phyloP scores from a whole-genome alignment of 2,329 filamentous ascomycete species.

The Stachybotrys echinatus region DNA sequence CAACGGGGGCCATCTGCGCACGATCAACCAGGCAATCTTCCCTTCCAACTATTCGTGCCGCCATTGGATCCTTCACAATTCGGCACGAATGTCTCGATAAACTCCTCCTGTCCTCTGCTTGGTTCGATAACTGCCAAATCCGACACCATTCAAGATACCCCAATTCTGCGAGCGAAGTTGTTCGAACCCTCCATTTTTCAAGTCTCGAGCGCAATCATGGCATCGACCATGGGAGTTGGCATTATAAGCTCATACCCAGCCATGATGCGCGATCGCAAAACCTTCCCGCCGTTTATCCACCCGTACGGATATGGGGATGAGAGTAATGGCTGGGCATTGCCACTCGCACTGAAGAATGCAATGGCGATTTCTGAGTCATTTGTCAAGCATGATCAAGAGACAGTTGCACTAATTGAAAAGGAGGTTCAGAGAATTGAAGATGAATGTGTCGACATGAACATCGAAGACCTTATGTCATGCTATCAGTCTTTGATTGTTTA shows the following conservation, averaged over 20 bases:
- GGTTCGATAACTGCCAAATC: not conserved
- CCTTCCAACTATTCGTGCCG: not conserved
- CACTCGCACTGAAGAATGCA: not conserved
- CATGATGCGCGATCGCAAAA: not conserved
- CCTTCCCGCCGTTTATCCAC: slow-evolving; percentile 2
- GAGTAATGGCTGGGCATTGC: not conserved
- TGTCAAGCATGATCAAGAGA: not conserved
- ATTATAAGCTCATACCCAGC: slow-evolving; percentile 1
- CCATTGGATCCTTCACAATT: not conserved
- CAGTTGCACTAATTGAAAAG: not conserved
- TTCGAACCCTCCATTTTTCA: slow-evolving; percentile 1
- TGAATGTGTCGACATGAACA: not conserved
- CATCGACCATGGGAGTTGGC: slow-evolving; percentile 1
- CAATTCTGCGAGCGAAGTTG: not conserved
- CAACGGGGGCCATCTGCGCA: no score
- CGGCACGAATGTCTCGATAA: no score
- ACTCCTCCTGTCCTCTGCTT: not conserved
- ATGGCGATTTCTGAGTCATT: not conserved
- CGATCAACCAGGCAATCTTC: not conserved
- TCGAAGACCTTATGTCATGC: not conserved
- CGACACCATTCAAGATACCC: not conserved
- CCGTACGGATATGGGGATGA: not conserved
- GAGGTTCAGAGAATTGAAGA: not conserved
- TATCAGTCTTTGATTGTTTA: not conserved
- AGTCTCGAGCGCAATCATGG: slow-evolving; percentile 1